Conservation (phyloP, 495 filamentous ascomycete species). For the Penicillium parvum region DNA sequence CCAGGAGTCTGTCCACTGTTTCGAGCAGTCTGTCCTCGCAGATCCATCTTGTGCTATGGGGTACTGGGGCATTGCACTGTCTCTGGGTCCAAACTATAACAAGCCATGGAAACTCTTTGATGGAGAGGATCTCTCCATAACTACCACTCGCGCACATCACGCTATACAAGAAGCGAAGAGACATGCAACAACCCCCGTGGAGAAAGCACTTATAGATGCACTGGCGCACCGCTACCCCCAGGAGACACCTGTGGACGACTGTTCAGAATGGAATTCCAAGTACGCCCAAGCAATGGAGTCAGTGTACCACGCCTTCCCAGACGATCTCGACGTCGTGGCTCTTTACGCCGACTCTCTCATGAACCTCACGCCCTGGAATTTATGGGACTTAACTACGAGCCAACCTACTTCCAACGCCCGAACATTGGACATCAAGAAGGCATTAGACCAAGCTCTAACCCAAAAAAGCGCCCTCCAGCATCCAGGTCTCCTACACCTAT, state of each 20-base stretch:
- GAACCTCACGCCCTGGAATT: constrained; percentile 63
- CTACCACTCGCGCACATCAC: constrained; percentile 39
- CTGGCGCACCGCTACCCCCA: constrained; percentile 52
- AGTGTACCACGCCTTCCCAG: constrained; percentile 49
- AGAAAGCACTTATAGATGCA: constrained; percentile 55
- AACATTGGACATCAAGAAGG: constrained; percentile 52
- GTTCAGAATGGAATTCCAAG: constrained; percentile 46
- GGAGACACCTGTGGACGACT: constrained; percentile 35
- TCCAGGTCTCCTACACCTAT: constrained; percentile 63
- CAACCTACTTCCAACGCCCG: constrained; percentile 48
- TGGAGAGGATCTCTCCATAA: constrained; percentile 45
- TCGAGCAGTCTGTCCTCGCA: constrained; percentile 49
- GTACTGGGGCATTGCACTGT: constrained; percentile 64
- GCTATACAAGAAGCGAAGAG: constrained; percentile 41
- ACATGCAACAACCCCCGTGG: constrained; percentile 37
- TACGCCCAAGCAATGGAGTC: constrained; percentile 59
- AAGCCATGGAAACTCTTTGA: constrained; percentile 69
- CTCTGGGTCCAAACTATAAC: constrained; percentile 68
- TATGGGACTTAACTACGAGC: constrained; percentile 61
- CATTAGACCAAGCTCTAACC: constrained; percentile 51
- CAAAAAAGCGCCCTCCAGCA: constrained; percentile 41
- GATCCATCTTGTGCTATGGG: constrained; percentile 57
- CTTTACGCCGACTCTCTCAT: constrained; percentile 64
- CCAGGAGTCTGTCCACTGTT: constrained; percentile 56
- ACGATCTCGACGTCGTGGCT: constrained; percentile 57